Conservation (phyloP, 345 rosid genomes). For the Salix brachista region DNA sequence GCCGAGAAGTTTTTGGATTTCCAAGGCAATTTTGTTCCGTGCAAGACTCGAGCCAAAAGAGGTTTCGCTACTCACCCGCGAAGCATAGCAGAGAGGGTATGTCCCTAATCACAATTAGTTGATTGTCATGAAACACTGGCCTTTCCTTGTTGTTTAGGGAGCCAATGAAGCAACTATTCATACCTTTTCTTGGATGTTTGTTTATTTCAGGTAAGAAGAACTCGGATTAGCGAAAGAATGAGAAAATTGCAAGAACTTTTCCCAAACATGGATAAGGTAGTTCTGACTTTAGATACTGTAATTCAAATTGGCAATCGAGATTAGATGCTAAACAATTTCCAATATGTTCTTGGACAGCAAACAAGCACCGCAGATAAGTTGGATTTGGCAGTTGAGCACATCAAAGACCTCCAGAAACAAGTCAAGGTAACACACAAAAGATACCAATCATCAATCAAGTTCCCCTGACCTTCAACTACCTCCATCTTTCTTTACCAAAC, state of each 20-base stretch:
- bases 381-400: constrained; percentile 65
- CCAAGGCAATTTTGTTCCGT: constrained; percentile 62
- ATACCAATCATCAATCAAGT: not conserved
- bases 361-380: constrained; percentile 73
- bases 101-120: not conserved
- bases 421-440: constrained; percentile 42
- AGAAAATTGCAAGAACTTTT: constrained; percentile 63
- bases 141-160: not conserved
- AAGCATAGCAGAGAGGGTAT: constrained; percentile 92
- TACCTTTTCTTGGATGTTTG: not conserved
- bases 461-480: constrained; percentile 17
- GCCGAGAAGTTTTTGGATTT: constrained; percentile 48
- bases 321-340: not conserved
- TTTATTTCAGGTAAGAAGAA: constrained; percentile 52
- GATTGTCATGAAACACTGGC: not conserved
- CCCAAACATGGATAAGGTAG: constrained; percentile 68
- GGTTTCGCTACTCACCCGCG: constrained; percentile 95
- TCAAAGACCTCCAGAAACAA: constrained; percentile 61
- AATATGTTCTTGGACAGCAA: constrained; percentile 38
- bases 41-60: constrained; percentile 78
- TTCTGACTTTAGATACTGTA: not conserved
- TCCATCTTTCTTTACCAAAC: constrained; percentile 6
- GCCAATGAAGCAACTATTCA: not conserved
- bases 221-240: constrained; percentile 63
- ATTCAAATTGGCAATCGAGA: not conserved